Conservation (phyloP, 2,329 filamentous ascomycete species). For the Fusarium staphyleae region DNA sequence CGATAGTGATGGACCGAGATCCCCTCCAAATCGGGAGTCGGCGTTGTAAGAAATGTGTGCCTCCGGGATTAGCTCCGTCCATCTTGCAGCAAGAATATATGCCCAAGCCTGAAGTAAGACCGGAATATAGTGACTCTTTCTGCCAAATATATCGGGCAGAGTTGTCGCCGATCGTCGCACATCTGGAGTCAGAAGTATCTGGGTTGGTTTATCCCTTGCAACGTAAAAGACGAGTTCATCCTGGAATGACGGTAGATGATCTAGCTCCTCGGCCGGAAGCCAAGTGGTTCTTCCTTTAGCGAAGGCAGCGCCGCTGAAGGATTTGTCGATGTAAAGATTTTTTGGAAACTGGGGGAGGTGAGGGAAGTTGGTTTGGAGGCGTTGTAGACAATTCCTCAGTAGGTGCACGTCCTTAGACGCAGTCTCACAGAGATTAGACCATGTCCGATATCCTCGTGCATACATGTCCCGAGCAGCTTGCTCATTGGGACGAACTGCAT, state of each 20-base stretch:
- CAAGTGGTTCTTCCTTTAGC: constrained; percentile 10
- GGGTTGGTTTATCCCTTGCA: constrained; percentile 7
- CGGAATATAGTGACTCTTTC: constrained; percentile 7
- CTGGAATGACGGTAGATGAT: constrained; percentile 10
- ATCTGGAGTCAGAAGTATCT: constrained; percentile 7
- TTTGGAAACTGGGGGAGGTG: constrained; percentile 11
- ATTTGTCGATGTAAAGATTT: constrained; percentile 2
- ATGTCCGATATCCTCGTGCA: constrained; percentile 11
- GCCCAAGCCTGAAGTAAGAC: constrained; percentile 15
- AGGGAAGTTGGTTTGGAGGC: constrained; percentile 6
- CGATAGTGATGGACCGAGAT: neutral
- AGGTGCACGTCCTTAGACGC: neutral
- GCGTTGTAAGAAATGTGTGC: neutral
- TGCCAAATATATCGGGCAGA: constrained; percentile 6
- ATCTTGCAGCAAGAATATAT: constrained; percentile 6
- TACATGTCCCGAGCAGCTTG: constrained; percentile 5
- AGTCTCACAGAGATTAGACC: neutral
- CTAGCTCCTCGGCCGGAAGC: neutral
- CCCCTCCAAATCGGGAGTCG: neutral
- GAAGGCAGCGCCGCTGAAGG: neutral
- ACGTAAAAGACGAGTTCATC: constrained; percentile 4
- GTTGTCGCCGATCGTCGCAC: neutral
- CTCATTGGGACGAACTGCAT: constrained; percentile 11
- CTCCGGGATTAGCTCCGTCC: constrained; percentile 7
- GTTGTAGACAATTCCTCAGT: neutral